Base-by-base conservation (phyloP, 805 yeast species). In the Starmerella potacharoeniae region DNA sequence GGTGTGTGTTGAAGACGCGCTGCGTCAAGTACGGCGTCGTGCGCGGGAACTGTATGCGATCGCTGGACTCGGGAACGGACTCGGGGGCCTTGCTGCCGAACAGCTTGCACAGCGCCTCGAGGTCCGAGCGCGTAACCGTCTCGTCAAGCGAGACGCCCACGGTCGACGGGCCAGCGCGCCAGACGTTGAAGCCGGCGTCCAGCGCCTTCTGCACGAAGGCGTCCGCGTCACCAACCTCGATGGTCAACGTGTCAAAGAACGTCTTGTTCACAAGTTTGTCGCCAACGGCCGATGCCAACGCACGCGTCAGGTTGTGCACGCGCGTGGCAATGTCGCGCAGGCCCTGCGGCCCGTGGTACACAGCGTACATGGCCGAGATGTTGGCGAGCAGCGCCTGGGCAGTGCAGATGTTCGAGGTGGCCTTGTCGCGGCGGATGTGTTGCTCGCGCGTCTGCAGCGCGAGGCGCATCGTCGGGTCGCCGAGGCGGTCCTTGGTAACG, bases 401-500 rank as follows among this genome's bases (percentile, higher is more conserved):
- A 17, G 98, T 93, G 74, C 98, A 93, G 56, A 93, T 93, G 69
- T 93, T 93, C 34, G 96, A 88, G 17, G 98, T 93, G 14, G 98
- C 98, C 72, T 86, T 90, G 69, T 93, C 98, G 69, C 98, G 81
- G 70, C 90, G 86, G 67, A 93, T 93, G 70, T 93, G 98, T 70
- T 93, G 98, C 70, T 93, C 98, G 73, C 98, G 84, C 5, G 98
- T 93, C 75, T 93, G 98, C 62, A 93, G 77, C 4, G 98, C 97
- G 63, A 93, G 76, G 69, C 98, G 80, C 58, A 84, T 77, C 3
- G 97, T 97, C n/a, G 77, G 79, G 61, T 85, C 81, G 22, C 96
- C 97, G 52, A 90, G 74, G 66, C 97, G 78, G 69, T 91, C 98
- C 68, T 86, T 87, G 41, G 95, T 82, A 42, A 86, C 81, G 66